Conservation (phyloP, 768 basidiomycete species). For the Mycena rosella region DNA sequence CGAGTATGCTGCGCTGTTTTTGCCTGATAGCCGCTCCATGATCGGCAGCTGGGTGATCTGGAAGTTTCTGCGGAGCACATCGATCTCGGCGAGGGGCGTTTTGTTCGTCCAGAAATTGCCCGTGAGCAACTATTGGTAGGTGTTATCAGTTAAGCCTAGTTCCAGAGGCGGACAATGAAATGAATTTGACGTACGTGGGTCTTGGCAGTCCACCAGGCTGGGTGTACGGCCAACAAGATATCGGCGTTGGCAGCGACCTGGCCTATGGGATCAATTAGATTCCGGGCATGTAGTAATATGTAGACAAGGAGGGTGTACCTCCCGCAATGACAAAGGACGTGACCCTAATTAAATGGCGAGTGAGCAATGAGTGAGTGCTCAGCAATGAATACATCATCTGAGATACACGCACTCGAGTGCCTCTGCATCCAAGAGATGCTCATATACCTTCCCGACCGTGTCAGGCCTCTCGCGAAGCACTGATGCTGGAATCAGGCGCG, state of each 20-base stretch:
- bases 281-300: too few relatives aligned
- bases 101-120: too few relatives aligned
- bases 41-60: too few relatives aligned
- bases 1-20: too few relatives aligned
- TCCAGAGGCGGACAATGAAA: constrained; percentile 10
- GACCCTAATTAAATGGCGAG: constrained; percentile 14
- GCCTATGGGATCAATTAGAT: too few relatives aligned
- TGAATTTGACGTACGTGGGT: constrained; percentile 44
- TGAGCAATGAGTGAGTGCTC: constrained; percentile 15
- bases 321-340: constrained; percentile 22
- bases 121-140: constrained; percentile 33
- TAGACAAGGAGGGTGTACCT: constrained; percentile 16
- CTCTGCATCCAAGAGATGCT: constrained; percentile 37
- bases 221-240: too few relatives aligned
- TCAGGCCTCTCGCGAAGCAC: constrained; percentile 26
- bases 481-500: constrained; percentile 34
- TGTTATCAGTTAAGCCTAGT: neutral
- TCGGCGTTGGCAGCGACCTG: too few relatives aligned
- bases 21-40: too few relatives aligned
- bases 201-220: constrained; percentile 52
- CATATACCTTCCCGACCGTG: constrained; percentile 39
- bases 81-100: too few relatives aligned
- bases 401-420: constrained; percentile 21
- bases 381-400: constrained; percentile 9
- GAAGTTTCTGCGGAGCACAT: too few relatives aligned